Evolutionary conservation across 83 land plant genomes (phyloP).

Genomic region (Picea mariana): DNA sequence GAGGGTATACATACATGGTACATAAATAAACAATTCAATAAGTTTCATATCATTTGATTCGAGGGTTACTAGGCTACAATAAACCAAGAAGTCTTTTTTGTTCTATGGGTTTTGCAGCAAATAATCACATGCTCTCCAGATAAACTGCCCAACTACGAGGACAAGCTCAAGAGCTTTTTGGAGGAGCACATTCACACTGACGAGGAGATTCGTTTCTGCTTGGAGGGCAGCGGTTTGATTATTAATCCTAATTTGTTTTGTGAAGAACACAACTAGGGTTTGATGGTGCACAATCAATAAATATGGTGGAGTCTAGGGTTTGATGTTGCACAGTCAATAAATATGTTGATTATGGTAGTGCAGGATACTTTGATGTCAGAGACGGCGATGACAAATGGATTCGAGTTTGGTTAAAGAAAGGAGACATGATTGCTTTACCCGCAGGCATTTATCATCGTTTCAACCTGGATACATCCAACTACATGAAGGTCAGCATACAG

Average conservation of each 20-base stretch:
- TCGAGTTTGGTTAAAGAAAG: slow-evolving; percentile 82
- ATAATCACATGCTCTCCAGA: slow-evolving; percentile 75
- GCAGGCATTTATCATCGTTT: slow-evolving; percentile 95
- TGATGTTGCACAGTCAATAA: too few species aligned
- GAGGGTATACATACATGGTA: slow-evolving; percentile 75
- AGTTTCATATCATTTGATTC: too few species aligned
- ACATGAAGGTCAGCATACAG: slow-evolving; percentile 66
- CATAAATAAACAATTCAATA: too few species aligned
- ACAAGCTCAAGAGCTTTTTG: slow-evolving; percentile 80
- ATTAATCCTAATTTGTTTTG: too few species aligned
- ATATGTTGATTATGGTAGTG: neutral
- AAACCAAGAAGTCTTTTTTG: too few species aligned
- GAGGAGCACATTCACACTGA: slow-evolving; percentile 98
- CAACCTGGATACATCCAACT: slow-evolving; percentile 76
- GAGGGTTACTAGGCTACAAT: too few species aligned
- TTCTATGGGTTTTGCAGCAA: slow-evolving; percentile 30
- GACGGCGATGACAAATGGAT: slow-evolving; percentile 69
- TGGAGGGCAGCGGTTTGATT: slow-evolving; percentile 87
- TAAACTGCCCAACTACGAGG: slow-evolving; percentile 84
- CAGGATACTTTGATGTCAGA: slow-evolving; percentile 7
- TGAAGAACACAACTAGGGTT: too few species aligned
- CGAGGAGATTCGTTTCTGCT: slow-evolving; percentile 93
- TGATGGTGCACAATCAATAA: too few species aligned
- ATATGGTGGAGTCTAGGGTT: too few species aligned
- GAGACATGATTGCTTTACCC: slow-evolving; percentile 87